Conservation (phyloP, 2,329 filamentous ascomycete genomes). For the Coniochaeta ligniaria region DNA sequence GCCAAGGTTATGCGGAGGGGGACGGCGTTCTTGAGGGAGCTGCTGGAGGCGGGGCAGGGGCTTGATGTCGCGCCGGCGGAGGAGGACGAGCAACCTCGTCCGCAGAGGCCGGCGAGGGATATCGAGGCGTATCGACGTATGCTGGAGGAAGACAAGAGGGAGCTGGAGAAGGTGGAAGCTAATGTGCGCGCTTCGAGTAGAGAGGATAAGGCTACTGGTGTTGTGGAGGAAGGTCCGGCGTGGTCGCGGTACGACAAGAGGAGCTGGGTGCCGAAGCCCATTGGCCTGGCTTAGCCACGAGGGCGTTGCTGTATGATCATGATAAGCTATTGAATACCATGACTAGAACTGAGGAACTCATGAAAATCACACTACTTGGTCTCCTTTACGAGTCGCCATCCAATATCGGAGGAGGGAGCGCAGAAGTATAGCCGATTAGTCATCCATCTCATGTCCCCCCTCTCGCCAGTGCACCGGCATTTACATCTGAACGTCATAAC, state of each 20-base stretch:
- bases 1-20: constrained; percentile 35
- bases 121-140: not conserved
- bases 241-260: constrained; percentile 44
- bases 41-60: constrained; percentile 20
- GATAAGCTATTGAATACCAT: not conserved
- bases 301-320: not conserved
- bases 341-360: not conserved
- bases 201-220: not conserved
- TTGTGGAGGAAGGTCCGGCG: constrained; percentile 16
- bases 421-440: not conserved
- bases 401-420: too few species aligned
- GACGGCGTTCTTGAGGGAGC: constrained; percentile 32
- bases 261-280: constrained; percentile 49
- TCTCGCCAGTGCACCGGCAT: too few species aligned
- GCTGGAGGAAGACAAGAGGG: constrained; percentile 5
- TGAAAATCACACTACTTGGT: not conserved
- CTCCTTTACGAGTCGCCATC: not conserved
- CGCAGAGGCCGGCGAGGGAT: constrained; percentile 1
- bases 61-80: constrained; percentile 6
- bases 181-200: not conserved
- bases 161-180: constrained; percentile 6
- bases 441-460: not conserved
- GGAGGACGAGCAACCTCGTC: constrained; percentile 6
- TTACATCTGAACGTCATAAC: not conserved
- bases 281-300: constrained; percentile 38